These are phyloP conservation scores for Phytophthora cryptogea DNA, from an alignment of 352 stramenopile species.

Conservation along the genomic window DNA sequence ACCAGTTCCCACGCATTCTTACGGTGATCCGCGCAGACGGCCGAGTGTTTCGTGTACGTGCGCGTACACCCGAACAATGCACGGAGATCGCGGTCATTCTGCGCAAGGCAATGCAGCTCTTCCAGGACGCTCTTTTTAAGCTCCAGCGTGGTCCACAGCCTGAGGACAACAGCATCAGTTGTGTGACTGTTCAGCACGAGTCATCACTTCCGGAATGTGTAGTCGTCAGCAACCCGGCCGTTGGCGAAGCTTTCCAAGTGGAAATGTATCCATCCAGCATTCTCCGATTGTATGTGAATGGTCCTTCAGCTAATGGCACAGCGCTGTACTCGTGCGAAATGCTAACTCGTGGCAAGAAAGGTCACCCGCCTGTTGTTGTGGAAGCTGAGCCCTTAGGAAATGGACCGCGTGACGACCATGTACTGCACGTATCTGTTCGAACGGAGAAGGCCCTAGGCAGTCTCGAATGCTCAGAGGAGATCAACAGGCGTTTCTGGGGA, in stretches of 20 bases:
- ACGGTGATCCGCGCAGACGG: slow-evolving; percentile 77
- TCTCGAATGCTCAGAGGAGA: slow-evolving; percentile 31
- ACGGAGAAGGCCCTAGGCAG: slow-evolving; percentile 28
- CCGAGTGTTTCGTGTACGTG: slow-evolving; percentile 71
- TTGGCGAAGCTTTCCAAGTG: slow-evolving; percentile 57
- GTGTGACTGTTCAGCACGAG: slow-evolving; percentile 77
- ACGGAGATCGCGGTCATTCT: slow-evolving; percentile 56
- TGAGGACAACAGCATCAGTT: slow-evolving; percentile 73
- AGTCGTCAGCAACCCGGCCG: slow-evolving; percentile 47
- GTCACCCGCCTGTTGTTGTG: slow-evolving; percentile 28
- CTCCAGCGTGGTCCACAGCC: slow-evolving; percentile 66
- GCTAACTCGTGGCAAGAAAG: slow-evolving; percentile 38
- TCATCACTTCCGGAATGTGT: slow-evolving; percentile 65
- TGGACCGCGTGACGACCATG: slow-evolving; percentile 36
- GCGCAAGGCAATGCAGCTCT: slow-evolving; percentile 62
- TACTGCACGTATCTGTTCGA: slow-evolving; percentile 51
- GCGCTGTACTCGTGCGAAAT: slow-evolving; percentile 64
- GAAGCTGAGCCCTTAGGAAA: slow-evolving; percentile 54
- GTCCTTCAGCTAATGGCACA: slow-evolving; percentile 58
- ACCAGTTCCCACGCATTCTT: slow-evolving; percentile 70
- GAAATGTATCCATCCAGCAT: slow-evolving; percentile 77
- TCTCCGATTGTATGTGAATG: slow-evolving; percentile 72
- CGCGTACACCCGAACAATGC: slow-evolving; percentile 68
- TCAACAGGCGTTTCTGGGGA: slow-evolving; percentile 46
- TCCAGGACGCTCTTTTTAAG: slow-evolving; percentile 74